Conservation (phyloP, 495 filamentous ascomycete species). For the Entonaema liquescens region DNA sequence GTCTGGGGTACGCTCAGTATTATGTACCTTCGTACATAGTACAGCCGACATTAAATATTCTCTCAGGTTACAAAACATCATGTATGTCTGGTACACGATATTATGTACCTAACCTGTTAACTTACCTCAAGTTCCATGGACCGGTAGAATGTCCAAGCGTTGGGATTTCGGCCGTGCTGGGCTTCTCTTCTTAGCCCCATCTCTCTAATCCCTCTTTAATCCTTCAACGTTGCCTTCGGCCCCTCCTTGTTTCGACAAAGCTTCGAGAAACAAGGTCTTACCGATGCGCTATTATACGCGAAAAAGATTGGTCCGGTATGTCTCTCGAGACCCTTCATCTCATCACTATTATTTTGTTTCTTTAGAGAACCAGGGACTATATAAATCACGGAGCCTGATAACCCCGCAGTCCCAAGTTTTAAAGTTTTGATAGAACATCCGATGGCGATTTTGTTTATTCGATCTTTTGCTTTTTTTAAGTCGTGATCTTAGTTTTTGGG, state of each 20-base stretch:
- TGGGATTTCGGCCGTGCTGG: background rate
- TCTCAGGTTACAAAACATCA: too few relatives aligned
- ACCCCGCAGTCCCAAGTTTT: slow-evolving; percentile 26
- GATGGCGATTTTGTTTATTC: background rate
- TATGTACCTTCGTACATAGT: background rate
- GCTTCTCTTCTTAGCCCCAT: slow-evolving; percentile 21
- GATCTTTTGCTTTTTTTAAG: background rate
- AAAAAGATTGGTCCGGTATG: slow-evolving; percentile 8
- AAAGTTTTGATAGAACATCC: slow-evolving; percentile 7
- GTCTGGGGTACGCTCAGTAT: slow-evolving; percentile 19
- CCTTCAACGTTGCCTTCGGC: slow-evolving; percentile 26
- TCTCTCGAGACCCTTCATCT: slow-evolving; percentile 33
- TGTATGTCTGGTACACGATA: too few relatives aligned
- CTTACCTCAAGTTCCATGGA: background rate
- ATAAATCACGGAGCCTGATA: slow-evolving; percentile 23
- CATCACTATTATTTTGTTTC: slow-evolving; percentile 24
- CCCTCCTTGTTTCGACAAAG: slow-evolving; percentile 36
- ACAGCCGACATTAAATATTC: background rate
- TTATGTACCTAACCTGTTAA: too few relatives aligned
- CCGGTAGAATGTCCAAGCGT: slow-evolving; percentile 1
- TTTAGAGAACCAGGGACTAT: slow-evolving; percentile 4
- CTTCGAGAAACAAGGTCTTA: slow-evolving; percentile 36
- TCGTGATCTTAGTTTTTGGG: background rate
- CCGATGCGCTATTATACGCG: background rate
- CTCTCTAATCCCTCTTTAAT: slow-evolving; percentile 18